Evolutionary conservation across 1,284 basidiomycete species (phyloP).

Genomic region (Trichosporon inkin): DNA sequence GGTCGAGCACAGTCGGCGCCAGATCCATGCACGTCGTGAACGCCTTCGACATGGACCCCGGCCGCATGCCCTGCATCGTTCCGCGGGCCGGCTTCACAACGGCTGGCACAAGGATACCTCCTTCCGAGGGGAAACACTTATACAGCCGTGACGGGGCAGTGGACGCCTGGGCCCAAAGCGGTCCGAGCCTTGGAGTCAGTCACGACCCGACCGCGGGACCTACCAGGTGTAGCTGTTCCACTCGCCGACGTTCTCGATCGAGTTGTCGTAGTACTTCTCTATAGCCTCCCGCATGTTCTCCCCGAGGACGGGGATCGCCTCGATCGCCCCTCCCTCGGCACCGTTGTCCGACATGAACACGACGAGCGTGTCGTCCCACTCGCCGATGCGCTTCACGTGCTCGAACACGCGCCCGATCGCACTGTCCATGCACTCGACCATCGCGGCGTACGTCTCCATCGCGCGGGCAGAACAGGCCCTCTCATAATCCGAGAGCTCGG

Average conservation of each 20-base stretch:
- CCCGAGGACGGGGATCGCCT: slow-evolving; percentile 25
- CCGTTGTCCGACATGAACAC: slow-evolving; percentile 46
- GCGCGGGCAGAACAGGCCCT: slow-evolving; percentile 24
- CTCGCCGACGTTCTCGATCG: slow-evolving; percentile 21
- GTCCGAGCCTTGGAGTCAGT: slow-evolving; percentile 23
- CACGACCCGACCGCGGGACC: slow-evolving; percentile 14
- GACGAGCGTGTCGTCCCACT: slow-evolving; percentile 43
- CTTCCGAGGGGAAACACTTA: slow-evolving; percentile 20
- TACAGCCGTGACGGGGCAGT: slow-evolving; percentile 33
- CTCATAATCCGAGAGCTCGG: slow-evolving; percentile 29
- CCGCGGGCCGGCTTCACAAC: slow-evolving; percentile 10
- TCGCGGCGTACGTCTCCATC: slow-evolving; percentile 46
- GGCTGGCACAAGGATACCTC: slow-evolving; percentile 15
- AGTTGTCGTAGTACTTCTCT: slow-evolving; percentile 26
- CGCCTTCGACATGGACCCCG: slow-evolving; percentile 1
- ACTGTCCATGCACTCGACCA: slow-evolving; percentile 44
- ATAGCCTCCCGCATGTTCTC: slow-evolving; percentile 27
- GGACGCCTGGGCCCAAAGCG: slow-evolving; percentile 33
- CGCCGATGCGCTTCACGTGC: slow-evolving; percentile 22
- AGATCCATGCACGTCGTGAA: slow-evolving; percentile 47
- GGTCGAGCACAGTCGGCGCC: slow-evolving; percentile 40
- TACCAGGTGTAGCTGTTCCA: slow-evolving; percentile 30
- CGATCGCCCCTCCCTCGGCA: slow-evolving; percentile 38
- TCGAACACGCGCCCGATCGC: slow-evolving; percentile 35
- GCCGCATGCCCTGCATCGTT: slow-evolving; percentile 10